Conservation (phyloP, 139 green algal genomes). For the Chlamydomonas sp. region DNA sequence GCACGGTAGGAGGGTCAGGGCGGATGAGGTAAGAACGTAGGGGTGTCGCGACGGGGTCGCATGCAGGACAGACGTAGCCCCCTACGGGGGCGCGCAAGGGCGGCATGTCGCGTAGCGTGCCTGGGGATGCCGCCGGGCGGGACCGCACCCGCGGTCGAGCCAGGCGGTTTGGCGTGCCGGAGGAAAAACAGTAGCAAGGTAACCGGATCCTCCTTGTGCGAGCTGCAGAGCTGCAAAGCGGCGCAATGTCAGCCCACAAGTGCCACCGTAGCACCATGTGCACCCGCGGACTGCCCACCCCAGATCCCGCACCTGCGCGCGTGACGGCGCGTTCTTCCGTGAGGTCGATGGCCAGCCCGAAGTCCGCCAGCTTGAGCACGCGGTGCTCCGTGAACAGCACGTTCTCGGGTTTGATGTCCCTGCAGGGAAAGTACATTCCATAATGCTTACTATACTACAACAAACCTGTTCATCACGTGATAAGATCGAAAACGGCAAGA, state of each 20-base stretch:
- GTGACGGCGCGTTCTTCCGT: conserved; percentile 62
- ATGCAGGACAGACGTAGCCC: too few relatives aligned
- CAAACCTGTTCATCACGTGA: too few relatives aligned
- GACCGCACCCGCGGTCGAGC: too few relatives aligned
- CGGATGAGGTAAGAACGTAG: too few relatives aligned
- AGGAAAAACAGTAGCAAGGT: too few relatives aligned
- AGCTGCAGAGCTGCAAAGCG: too few relatives aligned
- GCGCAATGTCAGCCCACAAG: too few relatives aligned
- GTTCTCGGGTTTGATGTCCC: conserved; percentile 44
- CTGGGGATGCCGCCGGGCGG: background rate
- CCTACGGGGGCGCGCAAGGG: conserved; percentile 9
- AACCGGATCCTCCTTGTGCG: too few relatives aligned
- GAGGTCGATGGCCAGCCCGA: conserved; percentile 65
- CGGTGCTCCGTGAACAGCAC: conserved; percentile 58
- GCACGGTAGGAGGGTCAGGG: too few relatives aligned
- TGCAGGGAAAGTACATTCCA: background rate
- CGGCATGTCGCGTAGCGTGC: conserved; percentile 56
- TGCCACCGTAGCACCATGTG: too few relatives aligned
- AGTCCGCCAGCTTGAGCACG: conserved; percentile 62
- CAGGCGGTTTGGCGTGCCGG: too few relatives aligned
- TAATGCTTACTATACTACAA: background rate
- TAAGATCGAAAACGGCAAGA: background rate
- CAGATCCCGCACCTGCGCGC: conserved; percentile 30
- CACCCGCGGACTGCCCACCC: background rate
- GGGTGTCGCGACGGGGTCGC: too few relatives aligned